Percentiles rank a stretch among this genome's conserved stretches.
Conservation (phyloP, 2,329 filamentous ascomycete genomes). For the Zarea fungicola region DNA sequence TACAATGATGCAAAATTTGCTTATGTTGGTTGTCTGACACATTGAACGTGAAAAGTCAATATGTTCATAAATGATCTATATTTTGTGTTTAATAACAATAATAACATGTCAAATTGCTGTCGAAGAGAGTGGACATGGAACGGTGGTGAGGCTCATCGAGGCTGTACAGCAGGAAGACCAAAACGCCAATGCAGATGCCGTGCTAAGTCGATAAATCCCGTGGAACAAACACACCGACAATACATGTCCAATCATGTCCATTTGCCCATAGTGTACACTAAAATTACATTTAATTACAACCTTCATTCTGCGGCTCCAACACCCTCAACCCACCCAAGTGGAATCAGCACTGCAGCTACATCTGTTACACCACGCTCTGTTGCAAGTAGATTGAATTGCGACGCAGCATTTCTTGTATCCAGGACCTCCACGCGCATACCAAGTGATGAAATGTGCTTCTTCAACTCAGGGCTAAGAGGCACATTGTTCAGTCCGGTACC, state of each 20-base stretch:
- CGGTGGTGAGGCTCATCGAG: no score
- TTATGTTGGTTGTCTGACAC: no score
- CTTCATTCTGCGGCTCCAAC: conserved; percentile 32
- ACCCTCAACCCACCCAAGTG: conserved; percentile 72
- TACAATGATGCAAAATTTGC: neutral
- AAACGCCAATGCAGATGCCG: no score
- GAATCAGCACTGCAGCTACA: conserved; percentile 82
- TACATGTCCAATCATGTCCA: no score
- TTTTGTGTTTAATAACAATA: no score
- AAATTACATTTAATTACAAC: neutral
- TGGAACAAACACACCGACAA: no score
- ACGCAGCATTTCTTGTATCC: conserved; percentile 89
- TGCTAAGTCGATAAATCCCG: no score
- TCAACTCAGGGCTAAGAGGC: conserved; percentile 71
- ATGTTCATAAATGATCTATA: no score
- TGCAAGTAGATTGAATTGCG: conserved; percentile 92
- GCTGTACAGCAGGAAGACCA: no score
- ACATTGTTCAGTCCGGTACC: conserved; percentile 73
- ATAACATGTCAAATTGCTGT: no score
- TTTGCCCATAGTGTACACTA: conserved; percentile 12
- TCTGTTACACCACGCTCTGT: conserved; percentile 83
- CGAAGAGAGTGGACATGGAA: no score
- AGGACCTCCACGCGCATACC: conserved; percentile 84
- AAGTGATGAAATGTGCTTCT: conserved; percentile 64
- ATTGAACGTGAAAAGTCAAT: no score